phyloP scores from a whole-genome alignment of 169 alveolate species.

The Eimeria sp. region DNA sequence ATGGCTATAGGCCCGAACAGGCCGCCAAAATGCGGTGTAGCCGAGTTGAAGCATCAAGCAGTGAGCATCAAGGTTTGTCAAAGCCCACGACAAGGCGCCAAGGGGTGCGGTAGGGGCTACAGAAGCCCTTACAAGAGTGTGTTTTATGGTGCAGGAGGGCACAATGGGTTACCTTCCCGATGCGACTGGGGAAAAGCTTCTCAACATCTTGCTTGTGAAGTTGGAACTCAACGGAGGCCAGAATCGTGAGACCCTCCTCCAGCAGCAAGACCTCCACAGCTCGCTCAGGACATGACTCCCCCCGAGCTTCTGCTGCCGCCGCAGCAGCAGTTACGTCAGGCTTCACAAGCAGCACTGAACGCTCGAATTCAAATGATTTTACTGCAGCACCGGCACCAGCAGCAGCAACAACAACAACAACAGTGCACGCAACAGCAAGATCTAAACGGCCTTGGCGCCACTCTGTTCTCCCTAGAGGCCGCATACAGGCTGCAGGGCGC shows the following conservation, averaged over 20 bases:
- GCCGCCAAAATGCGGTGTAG: background rate
- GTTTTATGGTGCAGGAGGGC: background rate
- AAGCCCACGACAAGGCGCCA: background rate
- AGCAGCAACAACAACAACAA: background rate
- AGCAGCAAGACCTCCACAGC: constrained; percentile 50
- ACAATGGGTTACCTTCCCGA: background rate
- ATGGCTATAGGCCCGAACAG: background rate
- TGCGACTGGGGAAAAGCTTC: constrained; percentile 39
- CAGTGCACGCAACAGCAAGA: no score
- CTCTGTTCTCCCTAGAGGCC: background rate
- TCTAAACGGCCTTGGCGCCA: background rate
- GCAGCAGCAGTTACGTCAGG: constrained; percentile 65
- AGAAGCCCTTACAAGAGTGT: background rate
- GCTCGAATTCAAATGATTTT: constrained; percentile 28
- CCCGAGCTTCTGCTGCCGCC: constrained; percentile 57
- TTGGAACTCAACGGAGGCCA: constrained; percentile 44
- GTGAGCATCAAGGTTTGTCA: background rate
- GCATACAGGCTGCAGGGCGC: background rate
- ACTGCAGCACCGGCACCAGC: constrained; percentile 41
- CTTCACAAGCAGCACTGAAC: constrained; percentile 60
- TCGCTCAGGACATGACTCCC: constrained; percentile 53
- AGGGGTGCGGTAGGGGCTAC: background rate
- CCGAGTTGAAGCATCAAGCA: background rate
- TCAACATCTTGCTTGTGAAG: constrained; percentile 24
- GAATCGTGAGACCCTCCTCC: constrained; percentile 51